Base-by-base conservation (phyloP, 106 monocot species). In the Acanthochlamys bracteata region DNA sequence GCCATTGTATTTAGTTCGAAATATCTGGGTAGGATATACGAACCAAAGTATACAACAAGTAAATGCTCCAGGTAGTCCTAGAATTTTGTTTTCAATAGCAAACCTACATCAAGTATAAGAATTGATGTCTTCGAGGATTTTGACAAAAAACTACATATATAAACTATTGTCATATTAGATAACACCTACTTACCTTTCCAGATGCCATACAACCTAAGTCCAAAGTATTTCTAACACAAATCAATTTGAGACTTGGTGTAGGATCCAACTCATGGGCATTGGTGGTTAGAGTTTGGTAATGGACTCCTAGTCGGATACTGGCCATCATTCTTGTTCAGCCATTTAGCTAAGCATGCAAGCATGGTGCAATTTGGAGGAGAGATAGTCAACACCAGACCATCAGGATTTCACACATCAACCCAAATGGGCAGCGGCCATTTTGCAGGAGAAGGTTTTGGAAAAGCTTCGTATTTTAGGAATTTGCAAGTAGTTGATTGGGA, bases 351-450 rank as follows among this genome's bases (percentile, higher is more conserved):
- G 11, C 79, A 79, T 58, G 92, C 87, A 6, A 82, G 60, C 72
- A 92, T 87, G 92, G 82, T 92, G 49, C 87, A 92, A 43, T 92
- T 84, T 42, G 92, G 92, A 0, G 92, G 92, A 1, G 92, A 92
- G 75, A 66, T 92, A 4, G 87, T 92, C 7, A 84, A 92, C 72
- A 64, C 79, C 0, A 49, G 74, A n/a, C 56, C 84, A 2, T 71
- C 72, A 10, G 90, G 90, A 10, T 61, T 16, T 19, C 95, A 96
- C 74, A 87, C 95, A 7, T 69, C 66, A 0, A 96, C 95, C 2
- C 84, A 96, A 65, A 96, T 96, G 95, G 95, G 95, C 17, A 90
- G 90, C 40, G 95, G 95, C 12, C 95, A 85, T 56, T 90, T 88
- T 41, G 69, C 95, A 45, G 53, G 55, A 4, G 84, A 90, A 41